A percentile compares a stretch with the other conserved stretches of the same genome.
phyloP scores from a whole-genome alignment of 768 basidiomycete species.

The Rhodotorula toruloides region DNA sequence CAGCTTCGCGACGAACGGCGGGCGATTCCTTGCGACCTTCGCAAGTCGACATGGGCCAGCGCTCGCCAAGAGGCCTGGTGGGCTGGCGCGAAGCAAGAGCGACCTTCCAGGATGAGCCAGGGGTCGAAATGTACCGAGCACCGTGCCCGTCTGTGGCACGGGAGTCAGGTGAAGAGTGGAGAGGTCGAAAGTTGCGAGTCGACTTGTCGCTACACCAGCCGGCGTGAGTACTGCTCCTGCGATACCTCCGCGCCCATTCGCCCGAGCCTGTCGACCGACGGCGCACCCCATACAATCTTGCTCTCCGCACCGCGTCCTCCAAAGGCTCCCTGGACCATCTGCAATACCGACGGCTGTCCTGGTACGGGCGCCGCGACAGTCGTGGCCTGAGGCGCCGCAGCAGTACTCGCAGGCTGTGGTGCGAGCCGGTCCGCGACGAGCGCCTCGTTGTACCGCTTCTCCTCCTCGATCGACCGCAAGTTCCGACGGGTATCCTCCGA shows the following conservation, averaged over 20 bases:
- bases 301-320: slow-evolving; percentile 57
- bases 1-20: too few relatives aligned
- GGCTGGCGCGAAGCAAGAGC: too few relatives aligned
- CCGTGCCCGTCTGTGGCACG: too few relatives aligned
- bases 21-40: too few relatives aligned
- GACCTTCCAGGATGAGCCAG: too few relatives aligned
- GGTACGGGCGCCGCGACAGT: neutral
- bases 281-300: slow-evolving; percentile 65
- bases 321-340: slow-evolving; percentile 50
- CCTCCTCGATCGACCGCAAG: slow-evolving; percentile 48
- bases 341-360: slow-evolving; percentile 52
- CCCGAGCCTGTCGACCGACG: slow-evolving; percentile 61
- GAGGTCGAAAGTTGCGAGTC: too few relatives aligned
- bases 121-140: too few relatives aligned
- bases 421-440: slow-evolving; percentile 1
- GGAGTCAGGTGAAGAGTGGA: too few relatives aligned
- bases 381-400: slow-evolving; percentile 1
- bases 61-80: too few relatives aligned
- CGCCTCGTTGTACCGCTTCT: slow-evolving; percentile 30
- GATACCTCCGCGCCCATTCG: slow-evolving; percentile 47
- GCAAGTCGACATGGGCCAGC: too few relatives aligned
- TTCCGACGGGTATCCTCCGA: slow-evolving; percentile 46
- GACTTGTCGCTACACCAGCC: slow-evolving; percentile 19
- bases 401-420: neutral
- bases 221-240: slow-evolving; percentile 2